Base-by-base conservation (phyloP, 83 land plant species). In the Picea engelmannii region DNA sequence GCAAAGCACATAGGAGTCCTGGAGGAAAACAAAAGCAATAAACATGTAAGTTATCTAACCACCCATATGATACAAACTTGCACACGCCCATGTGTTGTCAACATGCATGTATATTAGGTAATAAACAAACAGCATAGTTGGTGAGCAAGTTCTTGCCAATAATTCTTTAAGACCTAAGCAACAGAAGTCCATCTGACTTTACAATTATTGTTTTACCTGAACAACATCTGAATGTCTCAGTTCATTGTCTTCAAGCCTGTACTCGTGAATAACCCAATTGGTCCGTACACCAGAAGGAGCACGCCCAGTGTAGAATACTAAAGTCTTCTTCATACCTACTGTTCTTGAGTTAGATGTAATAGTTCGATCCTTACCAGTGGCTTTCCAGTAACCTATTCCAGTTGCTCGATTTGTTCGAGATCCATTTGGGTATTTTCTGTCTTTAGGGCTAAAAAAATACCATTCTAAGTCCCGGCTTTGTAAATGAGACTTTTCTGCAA, bases 251-350 rank as follows among this genome's bases (percentile, higher is more conserved):
- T 73, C 76, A 44, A 73, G 40, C 40, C 79, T 58, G 62, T 82
- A 75, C 80, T 82, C 80, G 62, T 75, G 93, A 91, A 91, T 91
- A 24, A 91, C 93, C 93, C 93, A 91, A 47, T 91, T 89, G 25
- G 84, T 89, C 60, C 91, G 66, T 62, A 75, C 77, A 2, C 93
- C 93, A 47, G 77, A 78, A 6, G 91, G 93, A 40, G 93, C 91
- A 38, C 91, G 78, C 4, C 93, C 93, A 4, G 12, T 64, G 71
- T 91, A 88, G 78, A 82, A 91, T 24, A 91, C 91, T 52, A 91
- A 83, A 20, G 93, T 91, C 65, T 91, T 91, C 82, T 89, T 91
- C 93, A 91, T 89, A 9, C 93, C 93, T 35, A 91, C 91, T 27
- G 65, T 66, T 5, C 69, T 49, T 1, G 71, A 20, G 13, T 16